Base-by-base conservation (phyloP, 1,139 yeast genomes). In the Yamadazyma dendronema region DNA sequence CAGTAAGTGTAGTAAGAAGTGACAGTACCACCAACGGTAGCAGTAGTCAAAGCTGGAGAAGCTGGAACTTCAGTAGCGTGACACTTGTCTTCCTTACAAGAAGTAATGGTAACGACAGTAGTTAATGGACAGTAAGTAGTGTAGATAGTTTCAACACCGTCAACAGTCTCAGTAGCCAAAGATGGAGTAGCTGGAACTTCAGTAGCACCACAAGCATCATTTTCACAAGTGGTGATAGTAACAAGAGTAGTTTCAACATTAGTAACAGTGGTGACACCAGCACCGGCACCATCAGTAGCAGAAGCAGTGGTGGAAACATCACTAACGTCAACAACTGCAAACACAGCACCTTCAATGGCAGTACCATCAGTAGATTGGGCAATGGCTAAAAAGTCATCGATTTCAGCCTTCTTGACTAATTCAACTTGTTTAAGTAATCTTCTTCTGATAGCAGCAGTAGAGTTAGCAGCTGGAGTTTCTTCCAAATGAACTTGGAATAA, bases 201-300 rank as follows among this genome's bases (percentile, higher is more conserved):
- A 30, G 64, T 49, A 30, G 48, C 49, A 31, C 50, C 36, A 53
- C 73, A 68, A 39, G 47, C 51, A 56, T 62, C 40, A 51, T 62
- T 54, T 31, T 58, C 51, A 61, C 82, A 76, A 37, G 72, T 64
- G 42, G 79, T 74, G 61, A 74, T 62, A 54, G 81, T 53, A 14
- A 47, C 30, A 34, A 54, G 51, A 37, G 64, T 55, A 43, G 62
- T 36, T 46, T 42, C 53, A 37, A 49, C 45, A 37, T 54, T 47
- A 45, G 48, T 51, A 25, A 46, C 43, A 28, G 62, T 53, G 25
- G 34, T 45, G 32, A 34, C 36, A 42, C 59, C 47, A 9, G 22
- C 8, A 40, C 50, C 43, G 26, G 41, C 40, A 36, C 39, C 31
- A 30, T 43, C 28, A 24, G 26, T 24, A 10, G 26, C 13, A 8